Base-by-base conservation (phyloP, 1,284 basidiomycete genomes). In the Phylloboletellus chloephorus region DNA sequence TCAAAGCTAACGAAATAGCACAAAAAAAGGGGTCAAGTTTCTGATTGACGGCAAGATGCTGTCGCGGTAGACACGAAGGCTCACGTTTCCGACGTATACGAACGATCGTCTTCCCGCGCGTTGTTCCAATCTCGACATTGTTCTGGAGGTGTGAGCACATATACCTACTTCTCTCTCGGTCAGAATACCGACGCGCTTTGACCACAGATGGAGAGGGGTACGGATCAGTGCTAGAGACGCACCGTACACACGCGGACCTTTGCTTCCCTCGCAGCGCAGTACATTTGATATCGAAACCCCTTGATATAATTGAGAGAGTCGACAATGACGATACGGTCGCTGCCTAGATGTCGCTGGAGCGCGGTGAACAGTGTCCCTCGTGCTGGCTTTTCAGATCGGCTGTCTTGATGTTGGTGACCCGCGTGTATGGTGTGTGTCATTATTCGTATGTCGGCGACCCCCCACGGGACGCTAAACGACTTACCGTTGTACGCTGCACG, bases 291-390 rank as follows among this genome's bases (percentile, higher is more conserved):
- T 26, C 95, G 79, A 58, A 93, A 97, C 6, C 90, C 86, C 62
- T 98, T 98, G 74, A 98, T 98, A 64, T 98, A 97, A 58, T 97
- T 95, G 51, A 89, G 78, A 6, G 84, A 81, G 54, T 98, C 95
- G 43, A 94, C 77, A 49, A 98, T 88, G 37, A 95, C 75, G 52
- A 97, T 79, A 0, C 79, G 86, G 51, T 87, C 81, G 23, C 68
- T 65, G 16, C 73, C 74, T 50, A 98, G 72, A 20, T 78, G 72
- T 12, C 95, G 76, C 50, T 86, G 89, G 34, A 93, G 74, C 0
- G 87, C 81, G 0, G 92, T 83, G 59, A 96, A 90, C n/a, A 96
- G 74, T 3, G 87, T 76, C 1, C 79, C 90, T 31, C 95, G 75
- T 0, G 92, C 92, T 9, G 87, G 80, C 62, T 97, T 98, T 67